Evolutionary conservation across 306 rosid genomes (phyloP).

Genomic region (Vigna angularis): DNA sequence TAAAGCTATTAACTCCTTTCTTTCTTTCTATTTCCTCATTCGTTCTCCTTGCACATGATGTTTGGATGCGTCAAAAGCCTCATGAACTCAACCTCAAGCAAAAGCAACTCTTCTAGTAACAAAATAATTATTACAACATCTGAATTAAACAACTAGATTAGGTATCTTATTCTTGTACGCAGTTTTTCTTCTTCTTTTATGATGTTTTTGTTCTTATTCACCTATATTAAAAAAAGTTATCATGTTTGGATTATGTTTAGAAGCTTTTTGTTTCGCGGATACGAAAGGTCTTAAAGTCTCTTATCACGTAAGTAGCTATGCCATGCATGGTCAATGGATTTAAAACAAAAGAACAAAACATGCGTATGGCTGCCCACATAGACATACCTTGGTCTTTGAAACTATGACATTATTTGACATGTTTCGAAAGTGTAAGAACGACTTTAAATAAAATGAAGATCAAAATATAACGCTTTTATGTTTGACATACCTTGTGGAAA

Average conservation of each 20-base stretch:
- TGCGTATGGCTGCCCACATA: neutral
- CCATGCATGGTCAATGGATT: neutral
- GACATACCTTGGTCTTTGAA: neutral
- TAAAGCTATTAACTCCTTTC: neutral
- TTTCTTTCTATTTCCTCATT: neutral
- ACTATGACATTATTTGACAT: neutral
- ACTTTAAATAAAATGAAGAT: too few relatives aligned
- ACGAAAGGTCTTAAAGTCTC: neutral
- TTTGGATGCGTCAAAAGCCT: neutral
- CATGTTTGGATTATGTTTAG: neutral
- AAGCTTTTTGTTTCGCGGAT: neutral
- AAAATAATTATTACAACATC: neutral
- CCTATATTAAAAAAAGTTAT: neutral
- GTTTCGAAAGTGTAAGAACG: too few relatives aligned
- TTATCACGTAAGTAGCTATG: neutral
- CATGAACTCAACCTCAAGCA: neutral
- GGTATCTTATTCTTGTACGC: neutral
- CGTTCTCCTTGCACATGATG: conserved; percentile 15
- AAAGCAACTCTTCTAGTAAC: neutral
- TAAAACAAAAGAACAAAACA: neutral
- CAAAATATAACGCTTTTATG: too few relatives aligned
- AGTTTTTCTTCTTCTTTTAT: neutral
- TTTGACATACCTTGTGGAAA: too few relatives aligned
- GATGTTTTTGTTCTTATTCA: neutral
- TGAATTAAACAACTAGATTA: neutral